Conservation (phyloP, 106 monocot species). For the Chionographis japonica region DNA sequence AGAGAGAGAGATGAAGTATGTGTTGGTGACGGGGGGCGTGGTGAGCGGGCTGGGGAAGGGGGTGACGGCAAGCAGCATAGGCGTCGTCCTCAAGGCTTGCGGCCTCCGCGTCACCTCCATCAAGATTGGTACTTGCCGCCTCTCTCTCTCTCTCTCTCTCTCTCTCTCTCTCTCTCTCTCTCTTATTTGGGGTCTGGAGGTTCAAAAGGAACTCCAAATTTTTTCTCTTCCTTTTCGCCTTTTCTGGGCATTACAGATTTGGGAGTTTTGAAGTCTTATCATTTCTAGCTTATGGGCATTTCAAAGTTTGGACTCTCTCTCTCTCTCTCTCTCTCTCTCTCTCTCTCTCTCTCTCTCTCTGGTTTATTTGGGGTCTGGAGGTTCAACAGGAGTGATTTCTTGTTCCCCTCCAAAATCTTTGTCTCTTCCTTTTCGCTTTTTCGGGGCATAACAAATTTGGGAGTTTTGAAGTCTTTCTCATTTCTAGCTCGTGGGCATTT, state of each 20-base stretch:
- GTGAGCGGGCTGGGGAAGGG: slow-evolving; percentile 54
- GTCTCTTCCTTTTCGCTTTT: too few species aligned
- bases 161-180: too few species aligned
- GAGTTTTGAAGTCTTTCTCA: background rate
- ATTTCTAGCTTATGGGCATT: too few species aligned
- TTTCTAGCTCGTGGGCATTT: background rate
- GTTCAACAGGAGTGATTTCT: background rate
- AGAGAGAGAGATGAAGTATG: slow-evolving; percentile 45
- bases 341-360: too few species aligned
- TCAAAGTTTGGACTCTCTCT: too few species aligned
- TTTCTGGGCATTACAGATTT: background rate
- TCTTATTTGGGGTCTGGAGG: too few species aligned
- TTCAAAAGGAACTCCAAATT: too few species aligned
- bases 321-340: too few species aligned
- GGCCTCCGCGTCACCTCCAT: slow-evolving; percentile 54
- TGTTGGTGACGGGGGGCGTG: slow-evolving; percentile 51
- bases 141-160: slow-evolving; percentile 1
- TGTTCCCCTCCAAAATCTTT: background rate
- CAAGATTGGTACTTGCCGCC: slow-evolving; percentile 33
- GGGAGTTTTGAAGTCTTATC: too few species aligned
- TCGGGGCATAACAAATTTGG: background rate
- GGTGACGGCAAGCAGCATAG: slow-evolving; percentile 56
- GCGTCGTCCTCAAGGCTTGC: slow-evolving; percentile 41
- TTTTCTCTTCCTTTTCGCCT: too few species aligned
- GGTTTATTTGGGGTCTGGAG: too few species aligned